A percentile compares a stretch with the other conserved stretches of the same genome.
Conservation (phyloP, 225 moss, liverwort and hornwort genomes). For the Thuidium tamariscinum region DNA sequence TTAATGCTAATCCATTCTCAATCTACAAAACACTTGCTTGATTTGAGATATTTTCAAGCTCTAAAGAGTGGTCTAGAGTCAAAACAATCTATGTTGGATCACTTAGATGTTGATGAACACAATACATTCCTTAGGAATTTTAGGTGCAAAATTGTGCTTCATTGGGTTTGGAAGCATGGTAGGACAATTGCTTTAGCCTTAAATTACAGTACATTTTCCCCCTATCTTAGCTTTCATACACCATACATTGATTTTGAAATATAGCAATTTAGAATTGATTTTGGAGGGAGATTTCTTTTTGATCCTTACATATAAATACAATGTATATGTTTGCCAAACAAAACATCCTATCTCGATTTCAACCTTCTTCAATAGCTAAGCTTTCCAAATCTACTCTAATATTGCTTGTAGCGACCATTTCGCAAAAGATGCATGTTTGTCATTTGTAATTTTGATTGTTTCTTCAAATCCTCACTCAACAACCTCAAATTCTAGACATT, state of each 20-base stretch:
- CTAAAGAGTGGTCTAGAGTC: rapidly evolving
- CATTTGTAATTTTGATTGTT: neutral
- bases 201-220: too few relatives aligned
- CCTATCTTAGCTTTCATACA: neutral
- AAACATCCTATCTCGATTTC: neutral
- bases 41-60: rapidly evolving
- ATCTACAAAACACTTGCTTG: neutral
- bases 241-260: neutral
- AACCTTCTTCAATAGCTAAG: neutral
- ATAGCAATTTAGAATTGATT: rapidly evolving
- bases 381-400: neutral
- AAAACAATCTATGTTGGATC: neutral
- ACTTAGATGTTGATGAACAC: neutral
- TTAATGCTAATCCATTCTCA: neutral
- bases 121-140: rapidly evolving
- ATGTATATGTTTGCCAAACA: too few relatives aligned
- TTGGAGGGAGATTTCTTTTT: too few relatives aligned
- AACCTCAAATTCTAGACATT: neutral
- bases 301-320: rapidly evolving
- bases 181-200: rapidly evolving
- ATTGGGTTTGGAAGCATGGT: rapidly evolving
- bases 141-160: too few relatives aligned
- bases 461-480: neutral
- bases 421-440: neutral
- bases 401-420: neutral